A percentile compares a stretch with the other conserved stretches of the same genome.
Evolutionary conservation across 495 filamentous ascomycete genomes (phyloP).

Genomic region (Aspergillus bertholletiae): DNA sequence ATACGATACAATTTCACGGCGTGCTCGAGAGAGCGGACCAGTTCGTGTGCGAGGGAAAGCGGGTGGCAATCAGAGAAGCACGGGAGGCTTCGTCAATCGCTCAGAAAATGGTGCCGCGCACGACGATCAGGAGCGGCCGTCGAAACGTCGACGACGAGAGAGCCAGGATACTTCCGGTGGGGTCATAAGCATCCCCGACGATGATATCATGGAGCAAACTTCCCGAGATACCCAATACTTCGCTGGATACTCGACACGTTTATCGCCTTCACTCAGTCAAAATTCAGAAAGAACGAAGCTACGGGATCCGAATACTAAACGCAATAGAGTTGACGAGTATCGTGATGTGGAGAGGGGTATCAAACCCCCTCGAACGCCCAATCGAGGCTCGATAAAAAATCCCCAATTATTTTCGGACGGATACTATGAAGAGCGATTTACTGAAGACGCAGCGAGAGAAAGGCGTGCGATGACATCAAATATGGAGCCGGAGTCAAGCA

Average conservation of each 20-base stretch:
- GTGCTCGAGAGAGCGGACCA: slow-evolving; percentile 35
- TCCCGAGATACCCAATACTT: slow-evolving; percentile 4
- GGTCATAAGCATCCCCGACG: slow-evolving; percentile 5
- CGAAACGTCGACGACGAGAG: slow-evolving; percentile 31
- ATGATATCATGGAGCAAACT: slow-evolving; percentile 15
- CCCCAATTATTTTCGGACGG: slow-evolving; percentile 7
- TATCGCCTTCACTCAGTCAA: slow-evolving; percentile 21
- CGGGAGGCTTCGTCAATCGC: neutral
- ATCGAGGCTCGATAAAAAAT: neutral
- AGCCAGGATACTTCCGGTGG: neutral
- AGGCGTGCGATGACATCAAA: slow-evolving; percentile 13
- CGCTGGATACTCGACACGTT: slow-evolving; percentile 11
- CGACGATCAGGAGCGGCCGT: slow-evolving; percentile 21
- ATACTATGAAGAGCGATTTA: slow-evolving; percentile 23
- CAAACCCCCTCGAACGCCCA: slow-evolving; percentile 2
- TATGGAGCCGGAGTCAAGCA: neutral
- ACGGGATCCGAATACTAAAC: neutral
- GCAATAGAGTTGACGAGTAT: slow-evolving; percentile 13
- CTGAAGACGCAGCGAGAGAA: slow-evolving; percentile 22
- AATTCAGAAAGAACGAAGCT: slow-evolving; percentile 13
- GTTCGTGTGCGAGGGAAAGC: slow-evolving; percentile 28
- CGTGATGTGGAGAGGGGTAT: slow-evolving; percentile 20
- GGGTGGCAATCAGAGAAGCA: neutral
- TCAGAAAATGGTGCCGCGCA: slow-evolving; percentile 11
- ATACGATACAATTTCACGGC: slow-evolving; percentile 26